Base-by-base conservation (phyloP, 1,284 basidiomycete species). In the Abortiporus biennis region DNA sequence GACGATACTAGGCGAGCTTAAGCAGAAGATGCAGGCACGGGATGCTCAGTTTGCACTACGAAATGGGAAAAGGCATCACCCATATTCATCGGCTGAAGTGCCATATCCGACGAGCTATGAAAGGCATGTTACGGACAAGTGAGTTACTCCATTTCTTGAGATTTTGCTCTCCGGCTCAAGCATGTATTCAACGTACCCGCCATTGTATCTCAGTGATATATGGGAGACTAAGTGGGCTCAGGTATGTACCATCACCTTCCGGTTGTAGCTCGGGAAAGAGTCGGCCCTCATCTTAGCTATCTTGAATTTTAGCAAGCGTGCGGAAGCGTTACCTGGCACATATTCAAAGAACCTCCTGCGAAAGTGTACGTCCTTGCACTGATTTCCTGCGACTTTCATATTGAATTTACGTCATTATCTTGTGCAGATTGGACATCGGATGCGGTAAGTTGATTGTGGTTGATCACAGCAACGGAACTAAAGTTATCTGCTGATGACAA, bases 21-120 rank as follows among this genome's bases (percentile, higher is more conserved):
- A 71, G 51, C 65, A 66, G 39, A 71, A 67, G 45, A 67, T 74
- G 37, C 61, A 61, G 15, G 76, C 72, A 11, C 69, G 72, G 31
- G 72, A 72, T 24, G 64, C 68, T 6, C 74, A 79, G 49, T 83
- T 80, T 52, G 58, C 66, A 22, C 47, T 72, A 40, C 78, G 76
- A 50, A 71, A 56, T 46, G 62, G 72, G 16, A 72, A 73, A 56
- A 73, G 68, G 50, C 73, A 83, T 45, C 80, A 85, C 55, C 64
- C 72, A 9, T 75, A 67, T 50, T 46, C 61, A 3, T 55, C 58
- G 30, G 54, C 66, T 17, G 69, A 73, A 34, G 80, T 77, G 2
- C 81, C 82, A 9, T 85, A 83, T 57, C 81, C 82, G 11, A 66
- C 78, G 49, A 75, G 69, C 51, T 84, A 80, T 53, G 79, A 77